Percentiles rank a stretch among this genome's conserved stretches.
These are phyloP conservation scores for Colletotrichum phormii DNA, from an alignment of 2,329 filamentous ascomycete species.

Conservation along the genomic window DNA sequence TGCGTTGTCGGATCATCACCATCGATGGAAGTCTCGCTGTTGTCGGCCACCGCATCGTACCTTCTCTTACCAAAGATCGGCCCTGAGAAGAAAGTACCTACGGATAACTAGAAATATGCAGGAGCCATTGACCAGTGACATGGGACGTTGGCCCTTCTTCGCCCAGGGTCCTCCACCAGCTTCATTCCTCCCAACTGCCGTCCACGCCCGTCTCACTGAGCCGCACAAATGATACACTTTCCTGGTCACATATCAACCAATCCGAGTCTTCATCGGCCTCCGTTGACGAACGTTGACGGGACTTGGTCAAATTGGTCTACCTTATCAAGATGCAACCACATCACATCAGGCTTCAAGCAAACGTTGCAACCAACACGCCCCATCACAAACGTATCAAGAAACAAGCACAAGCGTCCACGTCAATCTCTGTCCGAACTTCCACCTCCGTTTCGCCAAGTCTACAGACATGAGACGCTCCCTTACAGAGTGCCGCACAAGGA, in stretches of 20 bases:
- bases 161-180: neutral
- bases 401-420: constrained; percentile 1
- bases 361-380: neutral
- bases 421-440: constrained; percentile 15
- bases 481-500: neutral
- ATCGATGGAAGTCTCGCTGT: neutral
- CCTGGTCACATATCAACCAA: too few species aligned
- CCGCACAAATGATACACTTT: neutral
- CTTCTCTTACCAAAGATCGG: neutral
- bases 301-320: neutral
- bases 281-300: neutral
- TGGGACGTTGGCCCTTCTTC: neutral
- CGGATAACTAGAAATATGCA: neutral
- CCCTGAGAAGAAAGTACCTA: neutral
- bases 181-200: neutral
- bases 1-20: neutral
- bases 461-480: constrained; percentile 22
- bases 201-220: neutral
- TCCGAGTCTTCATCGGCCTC: too few species aligned
- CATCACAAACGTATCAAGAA: neutral
- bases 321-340: neutral
- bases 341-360: neutral
- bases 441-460: constrained; percentile 25
- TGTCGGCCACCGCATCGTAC: neutral
- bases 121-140: neutral